Evolutionary conservation across 176 grass and related monocot species (phyloP).

Genomic region (Microstegium vimineum): DNA sequence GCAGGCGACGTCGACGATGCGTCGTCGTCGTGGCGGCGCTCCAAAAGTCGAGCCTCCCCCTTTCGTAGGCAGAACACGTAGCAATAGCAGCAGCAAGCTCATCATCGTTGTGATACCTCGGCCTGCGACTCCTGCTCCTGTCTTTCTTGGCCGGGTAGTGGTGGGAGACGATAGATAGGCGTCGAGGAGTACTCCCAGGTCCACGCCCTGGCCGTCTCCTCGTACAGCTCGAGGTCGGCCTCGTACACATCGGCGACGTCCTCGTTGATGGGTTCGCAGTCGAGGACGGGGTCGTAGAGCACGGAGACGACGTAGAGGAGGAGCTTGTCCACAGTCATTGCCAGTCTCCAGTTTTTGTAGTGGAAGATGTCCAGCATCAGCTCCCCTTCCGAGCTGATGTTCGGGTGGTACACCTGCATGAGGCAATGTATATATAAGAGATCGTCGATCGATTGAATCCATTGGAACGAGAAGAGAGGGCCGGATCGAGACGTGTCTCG

Average conservation of each 20-base stretch:
- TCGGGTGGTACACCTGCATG: conserved; percentile 15
- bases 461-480: not conserved
- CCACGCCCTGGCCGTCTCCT: not conserved
- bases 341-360: not conserved
- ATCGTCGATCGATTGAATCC: not conserved
- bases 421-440: not conserved
- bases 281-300: conserved; percentile 29
- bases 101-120: no score
- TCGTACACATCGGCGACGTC: not conserved
- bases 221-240: not conserved
- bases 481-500: not conserved
- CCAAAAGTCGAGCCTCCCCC: no score
- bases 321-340: not conserved
- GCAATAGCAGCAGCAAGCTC: not conserved
- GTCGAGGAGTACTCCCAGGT: conserved; percentile 6
- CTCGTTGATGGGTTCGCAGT: not conserved
- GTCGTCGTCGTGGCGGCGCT: not conserved
- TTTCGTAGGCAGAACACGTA: not conserved
- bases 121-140: not conserved
- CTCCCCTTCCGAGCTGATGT: not conserved
- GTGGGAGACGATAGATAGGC: conserved; percentile 11
- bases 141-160: not conserved
- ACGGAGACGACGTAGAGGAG: conserved; percentile 14
- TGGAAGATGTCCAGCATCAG: conserved; percentile 12
- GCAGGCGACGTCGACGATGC: not conserved